Base-by-base conservation (phyloP, 495 filamentous ascomycete genomes). In the Rhypophila decipiens region DNA sequence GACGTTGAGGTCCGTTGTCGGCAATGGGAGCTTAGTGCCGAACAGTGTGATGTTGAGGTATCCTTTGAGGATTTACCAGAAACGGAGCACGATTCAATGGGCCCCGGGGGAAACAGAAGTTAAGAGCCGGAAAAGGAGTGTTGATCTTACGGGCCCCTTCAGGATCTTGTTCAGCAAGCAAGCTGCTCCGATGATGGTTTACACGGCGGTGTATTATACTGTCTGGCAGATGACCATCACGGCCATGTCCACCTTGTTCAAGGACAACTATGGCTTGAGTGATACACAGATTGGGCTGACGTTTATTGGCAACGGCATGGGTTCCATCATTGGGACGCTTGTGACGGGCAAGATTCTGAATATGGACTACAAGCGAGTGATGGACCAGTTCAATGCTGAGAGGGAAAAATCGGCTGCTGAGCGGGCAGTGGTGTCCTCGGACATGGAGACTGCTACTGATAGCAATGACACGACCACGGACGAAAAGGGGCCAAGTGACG, bases 1-100 rank as follows among this genome's bases (percentile, higher is more conserved):
- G 63, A 89, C 85, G 4, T 76, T 74, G 44, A 71, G 86, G 7
- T 82, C 77, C 12, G 75, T 90, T 3, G 86, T 89, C 0, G 85
- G 83, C 0, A 83, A 88, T 60, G 86, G 86, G 13, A 79, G 75
- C 2, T 69, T 81, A 1, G 75, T 74, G 0, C 64, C 78, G 2
- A 70, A 61, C 49, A 69, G 73, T 0, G 73, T 75, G 71, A 83
- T 80, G 54, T 73, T 69, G 60, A 72, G n/a, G n/a, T n/a, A n/a
- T n/a, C n/a, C n/a, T n/a, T n/a, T n/a, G n/a, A n/a, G n/a, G n/a
- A n/a, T n/a, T n/a, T n/a, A n/a, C n/a, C n/a, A n/a, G n/a, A n/a
- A n/a, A n/a, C 70, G 0, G 41, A 69, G 1, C 2, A 77, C n/a
- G 73, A 75, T 33, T 69, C 66, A 41, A 20, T 68, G 15, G 58